These are phyloP conservation scores for Ceratorhiza oryzae-sativae DNA, from an alignment of 1,284 basidiomycete species.

Conservation along the genomic window DNA sequence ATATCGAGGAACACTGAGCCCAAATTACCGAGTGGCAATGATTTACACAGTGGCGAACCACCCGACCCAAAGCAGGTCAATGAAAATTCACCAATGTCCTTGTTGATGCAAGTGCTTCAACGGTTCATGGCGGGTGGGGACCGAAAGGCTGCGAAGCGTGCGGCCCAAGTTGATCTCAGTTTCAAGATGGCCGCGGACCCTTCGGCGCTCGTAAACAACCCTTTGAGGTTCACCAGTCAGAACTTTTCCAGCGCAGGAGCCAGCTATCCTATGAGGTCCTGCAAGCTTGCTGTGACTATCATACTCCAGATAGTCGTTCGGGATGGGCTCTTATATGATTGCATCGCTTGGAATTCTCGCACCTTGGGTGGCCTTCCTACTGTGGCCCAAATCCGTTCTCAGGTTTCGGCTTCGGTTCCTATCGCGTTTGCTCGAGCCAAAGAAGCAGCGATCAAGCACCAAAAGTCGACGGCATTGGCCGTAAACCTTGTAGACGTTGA, in stretches of 20 bases:
- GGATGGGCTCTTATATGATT: not conserved
- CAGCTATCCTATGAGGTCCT: not conserved
- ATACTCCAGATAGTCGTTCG: not conserved
- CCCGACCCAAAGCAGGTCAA: not conserved
- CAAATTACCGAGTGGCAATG: not conserved
- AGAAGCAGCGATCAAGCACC: not conserved
- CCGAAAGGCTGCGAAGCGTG: conserved; percentile 8
- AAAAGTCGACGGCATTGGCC: not conserved
- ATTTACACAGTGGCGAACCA: too few relatives aligned
- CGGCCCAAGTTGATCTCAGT: not conserved
- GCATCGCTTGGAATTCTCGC: not conserved
- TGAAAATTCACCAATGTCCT: not conserved
- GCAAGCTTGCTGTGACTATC: conserved; percentile 4
- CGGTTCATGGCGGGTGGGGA: not conserved
- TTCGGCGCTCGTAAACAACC: not conserved
- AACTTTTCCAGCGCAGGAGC: not conserved
- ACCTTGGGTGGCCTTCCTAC: conserved; percentile 1
- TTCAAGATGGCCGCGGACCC: not conserved
- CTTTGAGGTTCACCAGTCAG: not conserved
- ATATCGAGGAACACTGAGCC: too few relatives aligned
- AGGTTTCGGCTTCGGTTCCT: not conserved
- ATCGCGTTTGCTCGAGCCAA: conserved; percentile 1
- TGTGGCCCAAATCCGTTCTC: not conserved
- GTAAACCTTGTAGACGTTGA: not conserved
- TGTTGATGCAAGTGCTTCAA: not conserved